Evolutionary conservation across 2,329 filamentous ascomycete species (phyloP), one percentile per base, ranked within the genome.

Genomic region (Cercospora sp.): DNA sequence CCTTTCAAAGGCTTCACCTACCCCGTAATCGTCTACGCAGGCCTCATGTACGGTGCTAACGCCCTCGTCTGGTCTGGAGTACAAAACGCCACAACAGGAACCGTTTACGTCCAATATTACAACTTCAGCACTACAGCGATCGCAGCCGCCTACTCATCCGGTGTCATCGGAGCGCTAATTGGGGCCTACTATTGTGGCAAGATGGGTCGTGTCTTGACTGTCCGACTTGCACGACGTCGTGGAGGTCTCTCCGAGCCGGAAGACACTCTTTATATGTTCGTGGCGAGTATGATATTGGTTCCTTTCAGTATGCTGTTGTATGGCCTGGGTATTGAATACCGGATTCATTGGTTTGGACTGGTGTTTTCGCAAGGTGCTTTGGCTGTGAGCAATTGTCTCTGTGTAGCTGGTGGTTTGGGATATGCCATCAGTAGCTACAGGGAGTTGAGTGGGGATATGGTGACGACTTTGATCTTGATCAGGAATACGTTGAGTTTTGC

Each of bases 401-500:
- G 79, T 58, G 78, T 78, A 8, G 74, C 77, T 74, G 79, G 81
- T 16, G 76, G 75, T 9, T 75, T 82, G 23, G 77, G 79, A 2
- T 83, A 83, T 66, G 79, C 80, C 5, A 78, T 82, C 59, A 80
- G 81, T 58, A 80, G 77, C 64, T 82, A 83, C 72, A 80, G 80
- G 61, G 80, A 81, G 2, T 77, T 83, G 20, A 78, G 79, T 4
- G 80, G 81, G 0, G 80, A 82, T 67, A 79, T 81, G 55, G 80
- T 83, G 72, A 80, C 81, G 5, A 81, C 78, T 23, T 77, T 82
- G n/a, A 84, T 84, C 53, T 65, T 83, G 51, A 80, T 84, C 13
- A 76, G 82, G 5, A 84, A 84, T 67, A 83, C 82, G 1, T 80
- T 84, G 78, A 80, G 78, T 0, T 83, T 84, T 70, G 82, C 80